Evolutionary conservation across 768 basidiomycete species (phyloP).

Genomic region (Boletus rubescentipes): DNA sequence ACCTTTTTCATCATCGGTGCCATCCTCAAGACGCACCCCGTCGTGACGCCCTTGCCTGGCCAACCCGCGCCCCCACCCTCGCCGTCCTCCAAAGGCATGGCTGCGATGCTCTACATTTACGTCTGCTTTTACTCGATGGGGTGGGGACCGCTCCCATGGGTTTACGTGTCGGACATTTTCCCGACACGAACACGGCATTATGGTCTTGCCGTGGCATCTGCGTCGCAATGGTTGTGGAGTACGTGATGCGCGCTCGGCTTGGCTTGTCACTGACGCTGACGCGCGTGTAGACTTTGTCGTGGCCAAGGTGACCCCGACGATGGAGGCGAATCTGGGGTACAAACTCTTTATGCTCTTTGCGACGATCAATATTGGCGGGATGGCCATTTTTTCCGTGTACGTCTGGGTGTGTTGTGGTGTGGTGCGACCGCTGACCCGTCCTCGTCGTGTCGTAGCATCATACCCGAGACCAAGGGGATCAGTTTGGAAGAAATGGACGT

Average conservation of each 20-base stretch:
- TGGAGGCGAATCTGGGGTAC: conserved; percentile 61
- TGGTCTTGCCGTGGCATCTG: conserved; percentile 71
- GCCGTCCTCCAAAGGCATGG: conserved; percentile 72
- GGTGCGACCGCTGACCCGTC: neutral
- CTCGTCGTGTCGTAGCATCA: conserved; percentile 35
- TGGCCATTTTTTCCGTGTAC: conserved; percentile 66
- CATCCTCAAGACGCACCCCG: conserved; percentile 74
- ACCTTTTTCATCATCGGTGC: conserved; percentile 85
- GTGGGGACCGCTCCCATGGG: conserved; percentile 71
- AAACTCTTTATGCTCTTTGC: conserved; percentile 80
- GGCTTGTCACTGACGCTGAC: no score
- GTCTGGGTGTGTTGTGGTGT: conserved; percentile 8
- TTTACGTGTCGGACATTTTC: conserved; percentile 84
- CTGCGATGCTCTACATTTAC: conserved; percentile 82
- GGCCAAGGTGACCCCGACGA: conserved; percentile 65
- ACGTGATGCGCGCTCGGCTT: conserved; percentile 22
- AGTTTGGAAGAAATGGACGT: conserved; percentile 57
- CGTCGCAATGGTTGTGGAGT: conserved; percentile 86
- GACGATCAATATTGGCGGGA: conserved; percentile 68
- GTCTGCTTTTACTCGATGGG: conserved; percentile 89
- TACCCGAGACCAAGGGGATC: conserved; percentile 63
- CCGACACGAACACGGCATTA: conserved; percentile 81
- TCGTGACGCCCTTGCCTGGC: conserved; percentile 37
- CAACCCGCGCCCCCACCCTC: conserved; percentile 44
- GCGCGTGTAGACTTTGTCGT: conserved; percentile 56